A percentile compares a stretch with the other conserved stretches of the same genome.
phyloP scores from a whole-genome alignment of 441 rosid genomes.

The Pelargonium myrrhifolium region DNA sequence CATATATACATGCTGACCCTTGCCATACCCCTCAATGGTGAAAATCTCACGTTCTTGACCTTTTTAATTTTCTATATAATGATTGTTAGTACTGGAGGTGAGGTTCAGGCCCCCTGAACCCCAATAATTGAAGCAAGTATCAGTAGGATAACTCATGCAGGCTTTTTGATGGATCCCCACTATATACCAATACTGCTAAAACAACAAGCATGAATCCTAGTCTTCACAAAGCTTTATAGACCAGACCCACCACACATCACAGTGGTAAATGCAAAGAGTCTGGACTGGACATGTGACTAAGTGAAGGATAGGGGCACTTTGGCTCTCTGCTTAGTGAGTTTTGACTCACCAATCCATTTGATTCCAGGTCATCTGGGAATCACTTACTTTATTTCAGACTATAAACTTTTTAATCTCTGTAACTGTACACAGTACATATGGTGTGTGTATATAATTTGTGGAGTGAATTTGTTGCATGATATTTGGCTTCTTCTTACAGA shows the following conservation, averaged over 20 bases:
- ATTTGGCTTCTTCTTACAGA: constrained; percentile 3
- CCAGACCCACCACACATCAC: neutral
- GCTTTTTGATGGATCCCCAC: constrained; percentile 9
- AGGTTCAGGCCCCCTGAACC: constrained; percentile 15
- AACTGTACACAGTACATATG: too few relatives aligned
- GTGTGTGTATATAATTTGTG: too few relatives aligned
- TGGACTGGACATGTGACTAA: constrained; percentile 1
- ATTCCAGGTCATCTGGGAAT: neutral
- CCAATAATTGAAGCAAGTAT: constrained; percentile 6
- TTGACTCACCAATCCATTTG: constrained; percentile 2
- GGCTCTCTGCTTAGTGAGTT: neutral
- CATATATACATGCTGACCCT: too few relatives aligned
- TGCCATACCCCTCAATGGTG: too few relatives aligned
- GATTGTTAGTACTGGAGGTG: constrained; percentile 3
- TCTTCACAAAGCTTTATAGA: constrained; percentile 7
- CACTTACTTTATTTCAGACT: neutral
- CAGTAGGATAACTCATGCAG: constrained; percentile 11
- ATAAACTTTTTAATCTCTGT: too few relatives aligned
- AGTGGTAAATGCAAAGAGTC: constrained; percentile 4
- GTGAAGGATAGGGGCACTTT: too few relatives aligned
- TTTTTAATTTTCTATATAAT: neutral
- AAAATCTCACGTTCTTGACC: too few relatives aligned
- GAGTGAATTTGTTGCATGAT: constrained; percentile 3
- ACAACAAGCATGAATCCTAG: constrained; percentile 1
- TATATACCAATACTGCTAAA: neutral